Percentiles rank a stretch among this genome's conserved stretches.
phyloP scores from a whole-genome alignment of 2,329 filamentous ascomycete species.

The Keithomyces neogunnii region DNA sequence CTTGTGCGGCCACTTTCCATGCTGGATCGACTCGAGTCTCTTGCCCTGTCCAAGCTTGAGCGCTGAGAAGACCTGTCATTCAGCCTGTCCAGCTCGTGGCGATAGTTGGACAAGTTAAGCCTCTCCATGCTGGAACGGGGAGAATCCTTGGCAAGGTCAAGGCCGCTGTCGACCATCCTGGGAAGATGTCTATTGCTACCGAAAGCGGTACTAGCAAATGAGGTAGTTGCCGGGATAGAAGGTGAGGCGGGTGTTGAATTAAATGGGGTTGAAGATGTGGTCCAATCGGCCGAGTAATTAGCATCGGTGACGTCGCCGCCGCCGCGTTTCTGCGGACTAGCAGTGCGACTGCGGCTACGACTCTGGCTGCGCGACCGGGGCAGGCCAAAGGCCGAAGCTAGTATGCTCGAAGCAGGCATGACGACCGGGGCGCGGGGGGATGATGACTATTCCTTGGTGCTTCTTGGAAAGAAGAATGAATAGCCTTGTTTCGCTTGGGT shows the following conservation, averaged over 20 bases:
- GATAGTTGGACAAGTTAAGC: constrained; percentile 15
- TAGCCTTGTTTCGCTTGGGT: neutral
- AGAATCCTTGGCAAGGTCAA: constrained; percentile 20
- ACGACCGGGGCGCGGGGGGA: neutral
- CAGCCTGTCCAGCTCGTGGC: constrained; percentile 11
- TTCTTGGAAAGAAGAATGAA: neutral
- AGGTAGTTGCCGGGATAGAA: constrained; percentile 1
- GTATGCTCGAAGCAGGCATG: constrained; percentile 22
- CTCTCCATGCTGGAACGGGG: constrained; percentile 20
- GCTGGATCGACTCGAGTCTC: constrained; percentile 14
- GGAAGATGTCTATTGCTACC: constrained; percentile 13
- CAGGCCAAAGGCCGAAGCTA: constrained; percentile 26
- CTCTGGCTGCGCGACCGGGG: constrained; percentile 17
- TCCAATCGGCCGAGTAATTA: constrained; percentile 8
- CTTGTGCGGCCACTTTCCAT: constrained; percentile 29
- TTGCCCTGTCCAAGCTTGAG: constrained; percentile 17
- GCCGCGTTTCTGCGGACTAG: constrained; percentile 9
- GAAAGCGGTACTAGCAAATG: constrained; percentile 9
- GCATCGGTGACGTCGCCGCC: constrained; percentile 11
- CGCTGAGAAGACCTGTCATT: constrained; percentile 10
- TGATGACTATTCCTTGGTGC: neutral
- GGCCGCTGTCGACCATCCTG: constrained; percentile 23
- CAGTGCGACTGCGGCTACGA: constrained; percentile 5
- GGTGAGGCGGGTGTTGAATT: constrained; percentile 9
- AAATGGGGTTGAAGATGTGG: constrained; percentile 6